These are phyloP conservation scores for Aspergillus thermomutatus DNA, from an alignment of 2,329 filamentous ascomycete genomes.

Conservation along the genomic window DNA sequence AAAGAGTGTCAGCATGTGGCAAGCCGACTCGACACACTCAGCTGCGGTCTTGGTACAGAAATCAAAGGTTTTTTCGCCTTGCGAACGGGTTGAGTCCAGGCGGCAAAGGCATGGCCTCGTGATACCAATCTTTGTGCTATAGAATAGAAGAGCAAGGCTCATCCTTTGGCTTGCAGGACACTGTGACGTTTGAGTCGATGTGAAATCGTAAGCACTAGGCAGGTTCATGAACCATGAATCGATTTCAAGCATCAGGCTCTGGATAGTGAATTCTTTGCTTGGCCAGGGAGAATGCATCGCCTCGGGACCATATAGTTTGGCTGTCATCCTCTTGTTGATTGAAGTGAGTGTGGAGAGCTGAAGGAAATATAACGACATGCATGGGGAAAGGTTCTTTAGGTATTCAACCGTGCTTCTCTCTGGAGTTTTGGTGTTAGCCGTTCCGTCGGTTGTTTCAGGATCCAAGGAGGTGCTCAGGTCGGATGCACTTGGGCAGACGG, in stretches of 20 bases:
- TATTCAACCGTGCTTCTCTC: conserved; percentile 29
- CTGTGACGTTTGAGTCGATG: conserved; percentile 34
- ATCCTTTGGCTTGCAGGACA: conserved; percentile 34
- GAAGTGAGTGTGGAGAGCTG: conserved; percentile 36
- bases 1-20: conserved; percentile 38
- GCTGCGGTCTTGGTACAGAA: conserved; percentile 38
- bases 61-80: conserved; percentile 31
- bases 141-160: conserved; percentile 41
- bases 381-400: conserved; percentile 35
- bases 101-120: conserved; percentile 44
- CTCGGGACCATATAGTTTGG: conserved; percentile 39
- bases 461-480: conserved; percentile 20
- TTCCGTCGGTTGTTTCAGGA: conserved; percentile 16
- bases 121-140: conserved; percentile 42
- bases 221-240: conserved; percentile 41
- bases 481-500: conserved; percentile 17
- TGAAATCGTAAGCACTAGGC: conserved; percentile 39
- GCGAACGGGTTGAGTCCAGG: conserved; percentile 30
- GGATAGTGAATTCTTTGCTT: conserved; percentile 37
- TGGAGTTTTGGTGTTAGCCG: conserved; percentile 10
- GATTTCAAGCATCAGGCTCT: conserved; percentile 35
- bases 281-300: conserved; percentile 35
- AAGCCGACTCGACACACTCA: conserved; percentile 43
- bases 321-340: conserved; percentile 37
- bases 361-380: conserved; percentile 40